Base-by-base conservation (phyloP, 768 basidiomycete genomes). In the Rhodotorula diobovata region DNA sequence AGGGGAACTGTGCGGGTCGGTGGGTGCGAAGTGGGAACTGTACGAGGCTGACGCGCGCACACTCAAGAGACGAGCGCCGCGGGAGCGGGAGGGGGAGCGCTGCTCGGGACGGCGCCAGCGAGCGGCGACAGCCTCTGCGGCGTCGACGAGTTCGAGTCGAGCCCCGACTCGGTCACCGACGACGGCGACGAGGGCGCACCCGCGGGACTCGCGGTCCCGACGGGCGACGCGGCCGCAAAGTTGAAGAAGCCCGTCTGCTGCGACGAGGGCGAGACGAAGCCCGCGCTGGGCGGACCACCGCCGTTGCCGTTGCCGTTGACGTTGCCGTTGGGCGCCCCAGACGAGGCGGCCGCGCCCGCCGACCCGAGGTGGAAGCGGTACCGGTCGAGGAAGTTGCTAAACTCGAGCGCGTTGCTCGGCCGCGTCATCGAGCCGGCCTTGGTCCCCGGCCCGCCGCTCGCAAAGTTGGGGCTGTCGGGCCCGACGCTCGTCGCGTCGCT, bases 371-470 rank as follows among this genome's bases (percentile, higher is more conserved):
- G 72, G 58, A 67, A 74, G 35, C 68, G 68, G 50, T 74, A 74
- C 66, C 69, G 60, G 37, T 71, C 70, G 45, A 75, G 67, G 55
- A 75, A 71, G 46, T 53, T 45, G n/a, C 66, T 71, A 37, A 74
- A 74, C 59, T 74, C 69, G 28, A 59, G 54, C n/a, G 69, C 66
- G 16, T 57, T 65, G 55, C 60, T 68, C 34, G 67, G 67, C 7
- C 73, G 45, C 28, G 11, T 11, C 43, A 61, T 37, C 59, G 50
- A 30, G 25, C 2, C 28, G 30, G 50, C 66, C 34, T 56, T 61
- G 18, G 41, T 43, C 41, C 41, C 41, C 14, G 41, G 14, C 14
- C 6, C 41, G 41, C 6, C 41, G 8, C 14, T 43, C 41, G 23
- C 35, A 48, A 59, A 67, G n/a, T 41, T 50, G 10, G 70, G 70